Conservation (phyloP, 441 rosid genomes). For the Erysimum cheiri region DNA sequence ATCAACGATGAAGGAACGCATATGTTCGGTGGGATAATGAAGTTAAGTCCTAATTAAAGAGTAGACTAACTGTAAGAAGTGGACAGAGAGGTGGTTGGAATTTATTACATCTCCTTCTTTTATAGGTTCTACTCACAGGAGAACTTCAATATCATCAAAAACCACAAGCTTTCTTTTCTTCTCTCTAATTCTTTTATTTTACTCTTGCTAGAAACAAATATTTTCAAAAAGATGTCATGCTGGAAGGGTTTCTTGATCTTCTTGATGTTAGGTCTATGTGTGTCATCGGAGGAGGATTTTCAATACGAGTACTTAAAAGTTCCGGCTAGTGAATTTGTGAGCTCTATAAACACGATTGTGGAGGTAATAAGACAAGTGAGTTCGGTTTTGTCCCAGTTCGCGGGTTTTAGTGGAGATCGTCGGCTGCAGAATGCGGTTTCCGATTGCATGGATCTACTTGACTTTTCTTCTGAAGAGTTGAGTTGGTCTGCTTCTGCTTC, state of each 20-base stretch:
- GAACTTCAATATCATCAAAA: constrained; percentile 34
- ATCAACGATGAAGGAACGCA: constrained; percentile 28
- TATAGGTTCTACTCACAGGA: constrained; percentile 37
- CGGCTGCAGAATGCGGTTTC: constrained; percentile 66
- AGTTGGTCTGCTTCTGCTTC: constrained; percentile 81
- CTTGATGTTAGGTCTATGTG: constrained; percentile 34
- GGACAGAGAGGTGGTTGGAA: constrained; percentile 45
- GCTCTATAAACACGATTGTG: constrained; percentile 51
- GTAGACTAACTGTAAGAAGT: constrained; percentile 35
- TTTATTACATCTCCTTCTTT: constrained; percentile 36
- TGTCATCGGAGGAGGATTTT: constrained; percentile 34
- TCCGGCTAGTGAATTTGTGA: constrained; percentile 56
- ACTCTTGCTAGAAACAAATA: not conserved
- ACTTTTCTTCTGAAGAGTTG: constrained; percentile 71
- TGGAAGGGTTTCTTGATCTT: constrained; percentile 37
- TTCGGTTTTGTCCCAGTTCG: constrained; percentile 57
- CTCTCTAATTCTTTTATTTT: not conserved
- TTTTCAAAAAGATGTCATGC: constrained; percentile 21
- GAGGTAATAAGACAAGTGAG: constrained; percentile 52
- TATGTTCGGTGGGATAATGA: constrained; percentile 36
- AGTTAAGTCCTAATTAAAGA: constrained; percentile 36
- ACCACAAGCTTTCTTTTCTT: constrained; percentile 6
- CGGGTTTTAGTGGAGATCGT: constrained; percentile 54
- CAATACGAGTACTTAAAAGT: constrained; percentile 54
- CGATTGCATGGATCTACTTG: constrained; percentile 84